Evolutionary conservation across 176 grass and related monocot species (phyloP), one percentile per base, ranked within the genome.

Genomic region (Aechmea fasciata): DNA sequence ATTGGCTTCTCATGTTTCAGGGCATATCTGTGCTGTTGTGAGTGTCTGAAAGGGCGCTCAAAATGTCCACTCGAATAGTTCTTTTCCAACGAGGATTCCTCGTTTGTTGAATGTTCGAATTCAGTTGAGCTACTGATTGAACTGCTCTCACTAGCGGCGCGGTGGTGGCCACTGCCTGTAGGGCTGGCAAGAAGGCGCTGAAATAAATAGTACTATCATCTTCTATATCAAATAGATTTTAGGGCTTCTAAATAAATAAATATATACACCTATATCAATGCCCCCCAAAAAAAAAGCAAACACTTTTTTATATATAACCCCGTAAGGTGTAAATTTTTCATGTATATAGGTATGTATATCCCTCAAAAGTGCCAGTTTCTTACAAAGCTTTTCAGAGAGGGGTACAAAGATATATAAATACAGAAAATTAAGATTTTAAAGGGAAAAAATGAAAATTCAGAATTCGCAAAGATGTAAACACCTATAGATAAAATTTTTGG

Each of bases 1-100:
- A 99, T 99, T 83, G 95, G 84, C 68, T 94, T 99, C 69, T 99
- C 95, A 64, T 91, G 87, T 82, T 85, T 94, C 79, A 86, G 71
- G 72, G 73, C 87, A 48, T 76, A 79, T 69, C 82, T 85, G 20
- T 99, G 90, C 22, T 86, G 87, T 41, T 99, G 95, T 52, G 77
- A 51, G 71, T 15, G 72, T 84, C 90, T 81, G 69, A 71, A 74
- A 75, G 82, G 84, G 80, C 84, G 87, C 33, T 93, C 87, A 33
- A 88, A 92, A 71, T 99, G 72, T 65, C 95, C 90, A 72, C 84
- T 99, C 70, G 71, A 69, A 75, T 63, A 73, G 57, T 79, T 87
- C 72, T 70, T 93, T 70, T 94, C 95, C 68, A 87, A 65, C 64
- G 85, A 85, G 59, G 71, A 85, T 14, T 99, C 95, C 80, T 94